phyloP scores from a whole-genome alignment of 2,329 filamentous ascomycete genomes.

The Incumbomyces delicatus region DNA sequence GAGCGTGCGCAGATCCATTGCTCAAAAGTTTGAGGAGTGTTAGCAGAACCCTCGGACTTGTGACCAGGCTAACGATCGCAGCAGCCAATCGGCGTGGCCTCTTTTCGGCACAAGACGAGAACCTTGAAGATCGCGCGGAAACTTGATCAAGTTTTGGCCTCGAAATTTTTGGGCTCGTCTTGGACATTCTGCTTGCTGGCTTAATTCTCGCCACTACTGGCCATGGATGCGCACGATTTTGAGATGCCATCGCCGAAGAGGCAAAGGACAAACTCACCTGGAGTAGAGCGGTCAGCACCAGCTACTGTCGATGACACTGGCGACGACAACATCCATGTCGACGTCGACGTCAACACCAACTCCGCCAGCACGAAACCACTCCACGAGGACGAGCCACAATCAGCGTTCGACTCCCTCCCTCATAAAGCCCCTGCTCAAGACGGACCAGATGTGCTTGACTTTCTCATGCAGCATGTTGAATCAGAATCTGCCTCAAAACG shows the following conservation, averaged over 20 bases:
- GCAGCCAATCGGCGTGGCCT: too few species aligned
- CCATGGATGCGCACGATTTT: slow-evolving; percentile 16
- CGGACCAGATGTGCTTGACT: slow-evolving; percentile 12
- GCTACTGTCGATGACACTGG: background rate
- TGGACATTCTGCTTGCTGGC: too few species aligned
- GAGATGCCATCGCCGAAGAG: slow-evolving; percentile 18
- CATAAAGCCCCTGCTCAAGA: background rate
- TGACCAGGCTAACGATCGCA: too few species aligned
- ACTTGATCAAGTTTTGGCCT: too few species aligned
- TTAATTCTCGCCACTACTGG: too few species aligned
- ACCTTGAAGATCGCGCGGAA: too few species aligned
- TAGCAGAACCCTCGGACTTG: too few species aligned
- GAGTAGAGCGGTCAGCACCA: slow-evolving; percentile 4
- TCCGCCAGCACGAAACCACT: background rate
- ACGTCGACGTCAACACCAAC: background rate
- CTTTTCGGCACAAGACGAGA: too few species aligned
- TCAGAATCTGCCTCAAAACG: slow-evolving; percentile 11
- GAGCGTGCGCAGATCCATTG: background rate
- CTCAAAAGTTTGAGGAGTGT: too few species aligned
- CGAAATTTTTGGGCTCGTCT: too few species aligned
- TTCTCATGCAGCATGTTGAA: slow-evolving; percentile 20
- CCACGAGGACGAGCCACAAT: slow-evolving; percentile 4
- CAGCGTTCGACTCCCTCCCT: too few species aligned
- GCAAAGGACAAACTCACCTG: slow-evolving; percentile 14
- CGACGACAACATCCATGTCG: background rate